A percentile compares a stretch with the other conserved stretches of the same genome.
These are phyloP conservation scores for Cyclocybe aegerita DNA, from an alignment of 768 basidiomycete genomes.

Conservation along the genomic window DNA sequence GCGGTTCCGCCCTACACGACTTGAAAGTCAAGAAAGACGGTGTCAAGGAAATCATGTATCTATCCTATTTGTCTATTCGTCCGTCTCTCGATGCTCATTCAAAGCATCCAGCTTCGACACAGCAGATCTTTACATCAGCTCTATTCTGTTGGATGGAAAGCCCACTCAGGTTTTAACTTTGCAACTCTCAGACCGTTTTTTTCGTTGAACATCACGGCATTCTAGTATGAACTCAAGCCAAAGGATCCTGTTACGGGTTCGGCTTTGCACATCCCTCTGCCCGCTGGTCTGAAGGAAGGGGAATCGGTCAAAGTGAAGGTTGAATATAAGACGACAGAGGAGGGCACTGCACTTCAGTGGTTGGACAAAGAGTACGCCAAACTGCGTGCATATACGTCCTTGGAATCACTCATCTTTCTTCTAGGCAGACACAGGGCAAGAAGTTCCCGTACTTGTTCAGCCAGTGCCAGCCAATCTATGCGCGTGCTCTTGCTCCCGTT, in stretches of 20 bases:
- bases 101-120: slow-evolving; percentile 65
- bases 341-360: slow-evolving; percentile 85
- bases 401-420: neutral
- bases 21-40: slow-evolving; percentile 53
- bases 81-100: neutral
- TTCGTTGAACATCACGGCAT: neutral
- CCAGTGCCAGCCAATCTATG: slow-evolving; percentile 92
- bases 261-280: slow-evolving; percentile 63
- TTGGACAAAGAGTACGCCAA: slow-evolving; percentile 67
- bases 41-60: slow-evolving; percentile 63
- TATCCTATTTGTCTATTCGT: neutral
- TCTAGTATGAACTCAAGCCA: slow-evolving; percentile 51
- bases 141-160: slow-evolving; percentile 52
- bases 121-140: slow-evolving; percentile 58
- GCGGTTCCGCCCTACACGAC: slow-evolving; percentile 65
- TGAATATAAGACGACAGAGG: slow-evolving; percentile 70
- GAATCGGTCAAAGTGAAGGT: slow-evolving; percentile 55
- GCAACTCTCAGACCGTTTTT: neutral
- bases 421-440: slow-evolving; percentile 84
- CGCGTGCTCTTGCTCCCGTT: slow-evolving; percentile 73
- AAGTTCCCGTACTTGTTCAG: slow-evolving; percentile 86
- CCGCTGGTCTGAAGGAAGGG: slow-evolving; percentile 38
- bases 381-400: neutral
- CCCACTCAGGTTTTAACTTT: slow-evolving; percentile 36
- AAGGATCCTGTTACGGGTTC: slow-evolving; percentile 77